These are phyloP conservation scores for Pichia membranifaciens DNA, from an alignment of 805 yeast genomes.

Conservation along the genomic window DNA sequence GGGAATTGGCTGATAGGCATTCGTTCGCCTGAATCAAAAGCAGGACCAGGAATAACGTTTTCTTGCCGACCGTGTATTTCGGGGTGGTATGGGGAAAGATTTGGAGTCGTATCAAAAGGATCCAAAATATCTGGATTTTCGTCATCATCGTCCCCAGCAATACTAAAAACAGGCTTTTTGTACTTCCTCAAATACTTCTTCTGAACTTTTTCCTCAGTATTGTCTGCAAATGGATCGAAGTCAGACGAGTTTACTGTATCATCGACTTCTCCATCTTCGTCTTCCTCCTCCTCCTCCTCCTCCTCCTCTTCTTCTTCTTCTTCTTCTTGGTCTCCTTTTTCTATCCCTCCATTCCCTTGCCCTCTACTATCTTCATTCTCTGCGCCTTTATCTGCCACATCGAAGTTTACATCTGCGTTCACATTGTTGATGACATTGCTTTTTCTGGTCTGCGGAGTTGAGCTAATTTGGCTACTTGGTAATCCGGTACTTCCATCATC, in stretches of 20 bases:
- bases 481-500: not conserved
- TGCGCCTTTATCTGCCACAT: not conserved
- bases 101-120: slow-evolving; percentile 2
- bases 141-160: slow-evolving; percentile 25
- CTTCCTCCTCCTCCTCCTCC: not conserved
- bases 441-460: not conserved
- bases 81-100: not conserved
- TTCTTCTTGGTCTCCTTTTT: not conserved
- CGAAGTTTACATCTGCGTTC: no score
- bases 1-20: slow-evolving; percentile 6
- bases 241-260: not conserved
- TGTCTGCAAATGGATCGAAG: not conserved
- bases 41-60: slow-evolving; percentile 18
- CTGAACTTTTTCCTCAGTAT: no score
- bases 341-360: not conserved
- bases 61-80: not conserved
- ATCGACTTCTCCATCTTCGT: not conserved
- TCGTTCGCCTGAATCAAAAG: slow-evolving; percentile 18
- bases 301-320: not conserved
- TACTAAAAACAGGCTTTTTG: slow-evolving; percentile 26
- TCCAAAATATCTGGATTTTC: slow-evolving; percentile 1
- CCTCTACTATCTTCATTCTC: not conserved
- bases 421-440: no score
- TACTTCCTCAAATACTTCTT: not conserved
- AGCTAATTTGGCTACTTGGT: no score